Percentiles rank a stretch among this genome's conserved stretches.
Conservation (phyloP, 1,284 basidiomycete genomes). For the Taiwanofungus camphoratus region DNA sequence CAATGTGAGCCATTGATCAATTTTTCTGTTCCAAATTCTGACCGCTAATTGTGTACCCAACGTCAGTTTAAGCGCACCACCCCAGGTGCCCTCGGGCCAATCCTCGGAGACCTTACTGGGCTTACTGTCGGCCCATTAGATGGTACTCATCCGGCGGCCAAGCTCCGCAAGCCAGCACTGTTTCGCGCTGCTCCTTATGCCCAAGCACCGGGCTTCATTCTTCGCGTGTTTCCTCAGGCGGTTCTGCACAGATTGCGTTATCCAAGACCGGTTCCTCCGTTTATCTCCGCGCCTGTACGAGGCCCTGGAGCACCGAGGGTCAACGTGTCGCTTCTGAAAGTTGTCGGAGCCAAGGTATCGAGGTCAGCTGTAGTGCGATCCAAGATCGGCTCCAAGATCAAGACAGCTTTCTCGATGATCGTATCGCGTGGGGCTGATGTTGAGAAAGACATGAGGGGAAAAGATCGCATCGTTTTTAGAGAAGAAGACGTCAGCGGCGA, state of each 20-base stretch:
- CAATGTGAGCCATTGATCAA: slow-evolving; percentile 16
- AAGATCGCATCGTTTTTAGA: slow-evolving; percentile 23
- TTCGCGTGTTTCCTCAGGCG: slow-evolving; percentile 25
- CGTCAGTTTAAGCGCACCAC: slow-evolving; percentile 29
- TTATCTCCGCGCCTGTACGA: slow-evolving; percentile 5
- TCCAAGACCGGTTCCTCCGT: slow-evolving; percentile 22
- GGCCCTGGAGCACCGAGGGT: slow-evolving; percentile 7
- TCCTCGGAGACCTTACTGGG: slow-evolving; percentile 6
- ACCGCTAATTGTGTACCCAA: no score
- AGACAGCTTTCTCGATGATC: slow-evolving; percentile 35
- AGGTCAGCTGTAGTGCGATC: slow-evolving; percentile 17
- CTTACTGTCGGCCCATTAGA: slow-evolving; percentile 7
- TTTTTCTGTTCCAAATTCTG: no score
- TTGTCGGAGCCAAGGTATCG: slow-evolving; percentile 15
- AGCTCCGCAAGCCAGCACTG: slow-evolving; percentile 1
- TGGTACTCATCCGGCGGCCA: slow-evolving; percentile 17
- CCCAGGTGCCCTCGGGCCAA: slow-evolving; percentile 16
- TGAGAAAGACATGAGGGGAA: slow-evolving; percentile 18
- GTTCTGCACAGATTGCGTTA: slow-evolving; percentile 13
- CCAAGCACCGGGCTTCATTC: slow-evolving; percentile 10
- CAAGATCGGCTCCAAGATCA: slow-evolving; percentile 29
- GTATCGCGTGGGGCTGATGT: slow-evolving; percentile 34
- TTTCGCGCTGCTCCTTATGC: slow-evolving; percentile 9
- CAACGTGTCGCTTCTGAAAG: slow-evolving; percentile 24
- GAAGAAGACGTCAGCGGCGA: slow-evolving; percentile 14